Evolutionary conservation across 1,139 yeast species (phyloP), one percentile per base, ranked within the genome.

Genomic region (Lodderomyces parapsilosis): DNA sequence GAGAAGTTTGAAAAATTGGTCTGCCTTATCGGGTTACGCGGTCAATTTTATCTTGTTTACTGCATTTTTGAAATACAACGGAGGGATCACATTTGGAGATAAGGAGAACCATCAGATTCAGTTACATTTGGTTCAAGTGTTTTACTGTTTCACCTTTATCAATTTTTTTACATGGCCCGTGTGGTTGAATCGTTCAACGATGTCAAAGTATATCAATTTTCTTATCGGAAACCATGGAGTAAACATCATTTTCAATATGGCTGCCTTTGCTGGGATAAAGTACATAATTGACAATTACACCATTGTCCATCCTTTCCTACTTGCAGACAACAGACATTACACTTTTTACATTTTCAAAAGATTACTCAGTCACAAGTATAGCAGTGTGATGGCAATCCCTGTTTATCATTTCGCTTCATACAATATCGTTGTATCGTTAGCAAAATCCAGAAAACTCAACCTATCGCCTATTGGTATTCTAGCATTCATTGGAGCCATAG

Each of bases 311-410:
- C 97, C 98, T 9, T 94, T 91, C 62, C 63, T 93, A 34, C 71
- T 91, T 39, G 96, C 99, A 0, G 99, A 94, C 60, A 94, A 94
- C 64, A 80, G 99, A 50, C 99, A 93, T 60, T 89, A 82, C 59
- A 83, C 96, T 0, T 93, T 93, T 59, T 94, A 93, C 64, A 66
- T 93, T 31, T 88, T 86, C 78, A 78, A 80, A 44, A 77, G 77
- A 46, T 55, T 91, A 14, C 70, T 88, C 34, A 63, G 70, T 48
- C 67, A 68, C 25, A 63, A 59, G 15, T 60, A 72, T 53, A 64
- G 74, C 48, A 58, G 75, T 40, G 55, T 71, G 46, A 59, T 74
- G 40, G 61, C 83, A 52, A 71, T 83, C 0, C 91, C 95, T 2
- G 60, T 82, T 1, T 90, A 90, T 59, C 96, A 88, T 62, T 84